phyloP scores from a whole-genome alignment of 371 early-diverging fungal genomes.

The Circinella umbellata region DNA sequence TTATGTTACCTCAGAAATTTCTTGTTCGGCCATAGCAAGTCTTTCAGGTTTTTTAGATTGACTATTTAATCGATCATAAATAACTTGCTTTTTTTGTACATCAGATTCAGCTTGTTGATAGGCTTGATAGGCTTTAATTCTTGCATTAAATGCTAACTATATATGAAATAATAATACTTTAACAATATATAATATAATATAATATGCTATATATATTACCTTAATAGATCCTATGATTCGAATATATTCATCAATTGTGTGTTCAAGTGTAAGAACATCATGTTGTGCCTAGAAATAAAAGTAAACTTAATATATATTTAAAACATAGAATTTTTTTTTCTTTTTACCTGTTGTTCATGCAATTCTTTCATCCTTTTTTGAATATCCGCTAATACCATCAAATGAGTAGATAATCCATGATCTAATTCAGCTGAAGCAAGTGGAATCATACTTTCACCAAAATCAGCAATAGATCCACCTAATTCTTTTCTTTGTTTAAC shows the following conservation, averaged over 20 bases:
- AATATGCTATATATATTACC: too few relatives aligned
- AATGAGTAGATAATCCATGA: constrained; percentile 64
- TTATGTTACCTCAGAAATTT: constrained; percentile 67
- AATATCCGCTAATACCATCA: constrained; percentile 72
- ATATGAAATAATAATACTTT: too few relatives aligned
- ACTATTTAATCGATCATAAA: constrained; percentile 63
- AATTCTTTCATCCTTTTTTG: constrained; percentile 81
- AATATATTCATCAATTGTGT: constrained; percentile 88
- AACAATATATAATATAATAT: too few relatives aligned
- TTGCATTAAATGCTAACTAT: constrained; percentile 74
- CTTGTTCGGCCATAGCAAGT: constrained; percentile 61
- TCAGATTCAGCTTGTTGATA: constrained; percentile 76
- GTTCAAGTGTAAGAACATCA: constrained; percentile 76
- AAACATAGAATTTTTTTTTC: too few relatives aligned
- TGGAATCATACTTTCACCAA: constrained; percentile 82
- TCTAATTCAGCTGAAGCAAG: constrained; percentile 80
- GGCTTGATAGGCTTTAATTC: constrained; percentile 71
- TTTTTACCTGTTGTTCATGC: constrained; percentile 72
- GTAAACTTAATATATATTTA: too few relatives aligned
- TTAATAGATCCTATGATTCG: constrained; percentile 85
- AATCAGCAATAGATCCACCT: constrained; percentile 76
- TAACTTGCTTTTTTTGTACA: constrained; percentile 62
- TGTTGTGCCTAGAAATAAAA: constrained; percentile 56
- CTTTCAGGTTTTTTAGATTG: constrained; percentile 69
- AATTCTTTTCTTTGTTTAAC: constrained; percentile 86